Conservation (phyloP, 352 stramenopile genomes). For the Globisporangium parvum region DNA sequence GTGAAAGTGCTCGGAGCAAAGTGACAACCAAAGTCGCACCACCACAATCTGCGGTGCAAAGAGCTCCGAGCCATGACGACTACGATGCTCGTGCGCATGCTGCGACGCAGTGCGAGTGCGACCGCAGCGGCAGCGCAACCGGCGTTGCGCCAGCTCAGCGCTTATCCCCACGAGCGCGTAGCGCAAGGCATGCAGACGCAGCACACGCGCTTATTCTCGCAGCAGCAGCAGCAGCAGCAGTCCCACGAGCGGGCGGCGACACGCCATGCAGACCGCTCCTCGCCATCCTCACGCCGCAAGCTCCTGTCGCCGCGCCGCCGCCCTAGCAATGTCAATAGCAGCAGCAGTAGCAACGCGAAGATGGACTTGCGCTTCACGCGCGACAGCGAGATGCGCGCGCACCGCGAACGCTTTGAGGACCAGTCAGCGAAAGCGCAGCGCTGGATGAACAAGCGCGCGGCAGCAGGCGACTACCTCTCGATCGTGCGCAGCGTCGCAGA, state of each 20-base stretch:
- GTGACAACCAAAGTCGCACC: too few relatives aligned
- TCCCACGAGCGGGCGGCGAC: too few relatives aligned
- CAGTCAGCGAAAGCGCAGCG: background rate
- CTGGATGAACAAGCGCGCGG: constrained; percentile 7
- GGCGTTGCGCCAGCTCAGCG: background rate
- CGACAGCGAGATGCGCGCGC: background rate
- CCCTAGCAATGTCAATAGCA: background rate
- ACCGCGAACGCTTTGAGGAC: constrained; percentile 1
- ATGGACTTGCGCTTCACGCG: constrained; percentile 12
- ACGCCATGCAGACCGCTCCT: too few relatives aligned
- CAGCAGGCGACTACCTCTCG: constrained; percentile 2
- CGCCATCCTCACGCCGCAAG: too few relatives aligned
- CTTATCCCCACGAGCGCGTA: background rate
- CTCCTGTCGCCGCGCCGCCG: too few relatives aligned
- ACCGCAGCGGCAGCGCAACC: constrained; percentile 1
- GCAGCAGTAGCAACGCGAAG: background rate
- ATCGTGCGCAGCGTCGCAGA: constrained; percentile 12
- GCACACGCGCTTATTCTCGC: constrained; percentile 2
- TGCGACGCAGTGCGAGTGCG: background rate
- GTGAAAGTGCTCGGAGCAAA: too few relatives aligned
- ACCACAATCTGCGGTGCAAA: too few relatives aligned
- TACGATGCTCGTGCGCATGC: background rate
- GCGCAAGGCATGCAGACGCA: background rate
- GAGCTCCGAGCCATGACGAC: too few relatives aligned
- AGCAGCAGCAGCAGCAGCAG: background rate